Evolutionary conservation across 2,329 filamentous ascomycete genomes (phyloP), one percentile per base, ranked within the genome.

Genomic region (Pyrenochaeta sp.): DNA sequence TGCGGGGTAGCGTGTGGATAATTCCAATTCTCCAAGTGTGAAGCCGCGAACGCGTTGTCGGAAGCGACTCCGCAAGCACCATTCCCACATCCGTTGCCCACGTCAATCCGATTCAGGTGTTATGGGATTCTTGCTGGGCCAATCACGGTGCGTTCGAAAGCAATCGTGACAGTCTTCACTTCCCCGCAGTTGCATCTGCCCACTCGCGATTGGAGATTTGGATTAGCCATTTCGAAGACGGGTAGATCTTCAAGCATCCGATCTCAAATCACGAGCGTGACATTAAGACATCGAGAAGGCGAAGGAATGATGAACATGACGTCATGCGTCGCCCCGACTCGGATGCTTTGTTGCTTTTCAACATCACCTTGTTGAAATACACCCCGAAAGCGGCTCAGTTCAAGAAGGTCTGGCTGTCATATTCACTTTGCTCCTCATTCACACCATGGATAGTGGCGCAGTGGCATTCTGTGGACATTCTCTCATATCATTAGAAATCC

Each of bases 1-100:
- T 61, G 59, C 56, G 56, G 59, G 59, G 56, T 61, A 61, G 44
- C 33, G 39, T 39, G 35, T 44, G 20, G 32, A 45, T 54, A 39
- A 53, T 51, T 57, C 47, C 47, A 55, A n/a, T 54, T 57, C 45
- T 57, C 36, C n/a, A 27, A 33, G 33, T 20, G 10, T 45, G 15
- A n/a, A 44, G 2, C 14, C 35, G 36, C 45, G 29, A 12, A 15
- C 30, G 35, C 32, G 23, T 40, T 11, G 49, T 29, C 56, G 56
- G 59, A 57, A 48, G 39, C 17, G 4, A 12, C 45, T 56, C 58
- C 58, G 50, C 2, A 27, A 27, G 1, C 15, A 11, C 27, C 41
- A 9, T 33, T 33, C 41, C 29, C 41, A 10, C 11, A 44, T 44
- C 41, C 41, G 41, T 37, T 21, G 17, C 11, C 12, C 35, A 10